A percentile compares a stretch with the other conserved stretches of the same genome.
phyloP scores from a whole-genome alignment of 805 yeast species.

The Ogataea methylovora region DNA sequence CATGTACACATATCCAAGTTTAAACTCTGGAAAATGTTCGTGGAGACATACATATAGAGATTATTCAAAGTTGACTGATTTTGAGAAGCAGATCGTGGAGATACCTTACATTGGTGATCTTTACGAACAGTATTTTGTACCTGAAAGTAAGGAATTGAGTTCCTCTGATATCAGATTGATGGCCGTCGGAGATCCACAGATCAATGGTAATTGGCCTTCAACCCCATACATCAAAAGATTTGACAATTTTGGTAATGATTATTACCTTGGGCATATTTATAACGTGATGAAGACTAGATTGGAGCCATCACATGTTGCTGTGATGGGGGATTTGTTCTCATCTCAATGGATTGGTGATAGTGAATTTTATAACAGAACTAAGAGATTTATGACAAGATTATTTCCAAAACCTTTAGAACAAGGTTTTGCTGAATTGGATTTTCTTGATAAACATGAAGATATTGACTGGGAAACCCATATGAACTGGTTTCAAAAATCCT shows the following conservation, averaged over 20 bases:
- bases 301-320: constrained; percentile 74
- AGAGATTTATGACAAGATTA: constrained; percentile 62
- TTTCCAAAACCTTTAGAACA: constrained; percentile 53
- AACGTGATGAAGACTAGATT: constrained; percentile 53
- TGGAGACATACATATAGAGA: constrained; percentile 38
- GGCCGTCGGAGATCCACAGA: constrained; percentile 95
- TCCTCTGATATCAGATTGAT: constrained; percentile 45
- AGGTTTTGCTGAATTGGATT: constrained; percentile 39
- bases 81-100: constrained; percentile 8
- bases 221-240: constrained; percentile 67
- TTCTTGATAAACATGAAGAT: constrained; percentile 40
- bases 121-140: constrained; percentile 21
- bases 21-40: constrained; percentile 45
- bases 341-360: constrained; percentile 91
- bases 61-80: constrained; percentile 10
- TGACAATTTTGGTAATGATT: constrained; percentile 87
- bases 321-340: constrained; percentile 88
- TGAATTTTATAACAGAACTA: constrained; percentile 77
- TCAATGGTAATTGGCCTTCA: constrained; percentile 75
- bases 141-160: constrained; percentile 11
- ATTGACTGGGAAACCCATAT: constrained; percentile 47
- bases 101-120: constrained; percentile 29
- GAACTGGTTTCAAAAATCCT: constrained; percentile 22
- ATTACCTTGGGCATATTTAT: constrained; percentile 80
- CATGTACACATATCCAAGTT: constrained; percentile 70